A percentile compares a stretch with the other conserved stretches of the same genome.
Conservation (phyloP, 2,329 filamentous ascomycete species). For the Talaromyces rugulosus region DNA sequence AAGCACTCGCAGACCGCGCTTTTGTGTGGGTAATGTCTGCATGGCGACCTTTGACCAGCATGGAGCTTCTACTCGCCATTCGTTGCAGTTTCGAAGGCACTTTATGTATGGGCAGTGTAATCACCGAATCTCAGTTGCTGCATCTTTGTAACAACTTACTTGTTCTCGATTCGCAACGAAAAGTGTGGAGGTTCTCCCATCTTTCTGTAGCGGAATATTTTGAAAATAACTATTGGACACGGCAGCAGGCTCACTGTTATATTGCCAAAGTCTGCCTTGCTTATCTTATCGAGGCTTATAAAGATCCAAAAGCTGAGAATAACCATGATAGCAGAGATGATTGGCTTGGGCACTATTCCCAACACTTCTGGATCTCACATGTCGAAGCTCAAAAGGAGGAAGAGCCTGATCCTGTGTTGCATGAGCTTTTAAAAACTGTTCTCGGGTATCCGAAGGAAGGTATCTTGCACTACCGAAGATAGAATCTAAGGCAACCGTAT, state of each 20-base stretch:
- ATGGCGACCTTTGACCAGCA: conserved; percentile 11
- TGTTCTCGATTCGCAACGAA: conserved; percentile 16
- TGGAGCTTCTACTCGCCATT: conserved; percentile 15
- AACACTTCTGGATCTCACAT: background rate
- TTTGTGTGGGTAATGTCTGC: conserved; percentile 24
- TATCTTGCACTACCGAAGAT: background rate
- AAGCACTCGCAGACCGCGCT: conserved; percentile 17
- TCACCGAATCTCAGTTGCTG: conserved; percentile 12
- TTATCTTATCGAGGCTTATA: background rate
- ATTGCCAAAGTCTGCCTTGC: conserved; percentile 2
- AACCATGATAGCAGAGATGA: background rate
- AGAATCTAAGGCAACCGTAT: background rate
- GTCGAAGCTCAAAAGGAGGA: background rate
- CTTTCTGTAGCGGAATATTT: conserved; percentile 26
- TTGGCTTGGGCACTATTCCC: background rate
- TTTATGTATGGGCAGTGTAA: background rate
- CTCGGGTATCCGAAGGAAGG: background rate
- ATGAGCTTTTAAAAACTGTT: background rate
- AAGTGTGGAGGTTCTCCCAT: conserved; percentile 21
- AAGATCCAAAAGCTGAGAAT: background rate
- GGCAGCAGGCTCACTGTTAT: background rate
- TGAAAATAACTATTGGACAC: conserved; percentile 15
- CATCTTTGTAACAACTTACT: conserved; percentile 23
- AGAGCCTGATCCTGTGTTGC: background rate
- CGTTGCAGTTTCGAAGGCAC: conserved; percentile 13